These are phyloP conservation scores for Lactarius deliciosus DNA, from an alignment of 768 basidiomycete species.

Conservation along the genomic window DNA sequence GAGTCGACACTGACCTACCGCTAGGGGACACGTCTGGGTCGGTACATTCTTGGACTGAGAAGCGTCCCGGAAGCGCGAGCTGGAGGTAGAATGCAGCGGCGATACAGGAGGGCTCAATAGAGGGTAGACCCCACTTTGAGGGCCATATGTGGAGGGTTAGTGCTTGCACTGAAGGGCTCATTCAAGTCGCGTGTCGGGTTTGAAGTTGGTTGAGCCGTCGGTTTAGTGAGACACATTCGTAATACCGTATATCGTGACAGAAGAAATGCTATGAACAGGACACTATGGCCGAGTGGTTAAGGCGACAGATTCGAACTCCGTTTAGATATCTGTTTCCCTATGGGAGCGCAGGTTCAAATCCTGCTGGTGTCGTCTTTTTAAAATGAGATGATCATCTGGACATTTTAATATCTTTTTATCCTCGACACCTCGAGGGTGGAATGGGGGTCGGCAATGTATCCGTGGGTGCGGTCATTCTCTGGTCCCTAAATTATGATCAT, in stretches of 20 bases:
- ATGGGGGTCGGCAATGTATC: no score
- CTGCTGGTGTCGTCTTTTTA: slow-evolving; percentile 54
- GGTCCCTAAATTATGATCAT: no score
- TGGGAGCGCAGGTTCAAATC: slow-evolving; percentile 62
- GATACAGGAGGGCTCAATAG: slow-evolving; percentile 65
- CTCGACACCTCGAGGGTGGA: no score
- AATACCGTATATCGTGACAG: neutral
- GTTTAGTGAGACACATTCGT: no score
- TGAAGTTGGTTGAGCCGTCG: neutral
- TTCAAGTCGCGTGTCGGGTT: neutral
- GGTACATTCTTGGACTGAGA: slow-evolving; percentile 56
- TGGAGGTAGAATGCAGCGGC: slow-evolving; percentile 69
- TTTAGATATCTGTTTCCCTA: slow-evolving; percentile 26
- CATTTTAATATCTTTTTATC: no score
- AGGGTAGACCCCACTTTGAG: slow-evolving; percentile 59
- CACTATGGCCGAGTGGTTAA: slow-evolving; percentile 30
- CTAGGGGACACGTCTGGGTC: slow-evolving; percentile 73
- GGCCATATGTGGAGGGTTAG: slow-evolving; percentile 66
- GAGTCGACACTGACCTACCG: slow-evolving; percentile 48
- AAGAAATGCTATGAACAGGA: neutral
- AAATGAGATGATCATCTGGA: no score
- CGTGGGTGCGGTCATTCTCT: no score
- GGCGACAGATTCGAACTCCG: slow-evolving; percentile 27
- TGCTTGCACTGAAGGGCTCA: slow-evolving; percentile 30
- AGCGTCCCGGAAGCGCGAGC: slow-evolving; percentile 65